phyloP scores from a whole-genome alignment of 306 rosid species.

The Prunus fruticosa region DNA sequence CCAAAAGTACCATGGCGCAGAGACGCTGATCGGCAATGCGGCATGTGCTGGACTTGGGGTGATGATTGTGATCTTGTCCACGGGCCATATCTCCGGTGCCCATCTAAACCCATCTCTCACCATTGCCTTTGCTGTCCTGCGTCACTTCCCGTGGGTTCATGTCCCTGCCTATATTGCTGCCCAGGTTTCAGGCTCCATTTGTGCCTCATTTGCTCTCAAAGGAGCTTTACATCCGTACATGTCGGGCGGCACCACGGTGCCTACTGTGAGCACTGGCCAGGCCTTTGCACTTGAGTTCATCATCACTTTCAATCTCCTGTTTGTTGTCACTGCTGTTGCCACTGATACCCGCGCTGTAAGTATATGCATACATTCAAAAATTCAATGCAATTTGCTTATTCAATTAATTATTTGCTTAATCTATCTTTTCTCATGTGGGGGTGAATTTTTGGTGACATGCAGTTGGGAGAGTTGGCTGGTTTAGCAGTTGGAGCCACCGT shows the following conservation, averaged over 20 bases:
- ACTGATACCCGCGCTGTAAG: slow-evolving; percentile 84
- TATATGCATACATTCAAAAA: neutral
- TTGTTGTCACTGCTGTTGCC: slow-evolving; percentile 92
- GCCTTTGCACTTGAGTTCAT: slow-evolving; percentile 84
- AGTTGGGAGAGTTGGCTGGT: slow-evolving; percentile 92
- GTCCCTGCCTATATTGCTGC: slow-evolving; percentile 81
- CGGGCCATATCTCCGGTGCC: slow-evolving; percentile 94
- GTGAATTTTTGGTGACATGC: slow-evolving; percentile 11
- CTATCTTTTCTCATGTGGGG: neutral
- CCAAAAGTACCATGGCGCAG: slow-evolving; percentile 77
- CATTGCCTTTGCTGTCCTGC: slow-evolving; percentile 72
- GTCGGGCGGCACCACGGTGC: slow-evolving; percentile 82
- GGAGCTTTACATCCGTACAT: slow-evolving; percentile 67
- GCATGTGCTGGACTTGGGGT: slow-evolving; percentile 83
- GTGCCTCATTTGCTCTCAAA: slow-evolving; percentile 79
- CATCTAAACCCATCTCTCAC: slow-evolving; percentile 91
- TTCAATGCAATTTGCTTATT: neutral
- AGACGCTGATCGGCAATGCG: slow-evolving; percentile 70
- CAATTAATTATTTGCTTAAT: neutral
- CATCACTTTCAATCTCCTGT: slow-evolving; percentile 81
- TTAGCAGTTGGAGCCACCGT: slow-evolving; percentile 92
- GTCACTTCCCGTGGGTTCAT: slow-evolving; percentile 90
- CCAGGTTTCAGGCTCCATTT: slow-evolving; percentile 77
- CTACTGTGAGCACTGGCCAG: slow-evolving; percentile 51
- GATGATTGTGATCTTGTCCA: slow-evolving; percentile 80